phyloP scores from a whole-genome alignment of 352 stramenopile genomes.

The Globisporangium yorkense region DNA sequence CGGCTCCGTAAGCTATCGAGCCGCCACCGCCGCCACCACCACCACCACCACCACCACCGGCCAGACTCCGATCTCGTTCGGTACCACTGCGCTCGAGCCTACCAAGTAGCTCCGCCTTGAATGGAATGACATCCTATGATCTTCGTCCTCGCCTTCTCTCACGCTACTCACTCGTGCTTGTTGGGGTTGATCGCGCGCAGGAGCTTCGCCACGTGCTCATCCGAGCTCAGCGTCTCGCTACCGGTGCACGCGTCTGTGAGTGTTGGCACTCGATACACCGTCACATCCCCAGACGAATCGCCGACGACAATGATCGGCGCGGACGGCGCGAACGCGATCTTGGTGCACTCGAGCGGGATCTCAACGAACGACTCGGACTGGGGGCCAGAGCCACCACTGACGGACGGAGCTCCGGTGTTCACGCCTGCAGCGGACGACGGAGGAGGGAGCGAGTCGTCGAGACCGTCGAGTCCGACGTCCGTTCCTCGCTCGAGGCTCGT shows the following conservation, averaged over 20 bases:
- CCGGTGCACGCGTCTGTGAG: constrained; percentile 18
- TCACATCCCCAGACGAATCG: constrained; percentile 70
- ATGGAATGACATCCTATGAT: constrained; percentile 22
- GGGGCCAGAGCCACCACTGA: constrained; percentile 3
- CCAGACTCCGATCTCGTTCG: too few species aligned
- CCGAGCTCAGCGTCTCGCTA: constrained; percentile 15
- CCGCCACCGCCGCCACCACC: too few species aligned
- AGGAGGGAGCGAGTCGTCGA: constrained; percentile 3
- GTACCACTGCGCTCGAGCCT: too few species aligned
- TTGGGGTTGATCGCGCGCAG: constrained; percentile 45
- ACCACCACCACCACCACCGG: too few species aligned
- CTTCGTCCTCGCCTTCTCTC: constrained; percentile 8
- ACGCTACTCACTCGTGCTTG: constrained; percentile 32
- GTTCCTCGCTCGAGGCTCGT: constrained; percentile 1
- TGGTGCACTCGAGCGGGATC: constrained; percentile 58
- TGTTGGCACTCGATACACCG: constrained; percentile 59
- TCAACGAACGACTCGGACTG: constrained; percentile 15
- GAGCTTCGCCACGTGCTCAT: constrained; percentile 54
- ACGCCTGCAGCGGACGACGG: neutral
- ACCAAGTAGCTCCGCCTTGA: neutral
- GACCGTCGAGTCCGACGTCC: neutral
- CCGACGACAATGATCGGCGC: constrained; percentile 72
- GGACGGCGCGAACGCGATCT: constrained; percentile 59
- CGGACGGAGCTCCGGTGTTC: neutral
- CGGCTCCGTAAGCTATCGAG: neutral